Evolutionary conservation across 1,284 basidiomycete species (phyloP), one percentile per base, ranked within the genome.

Genomic region (Cutaneotrichosporon arboriforme): DNA sequence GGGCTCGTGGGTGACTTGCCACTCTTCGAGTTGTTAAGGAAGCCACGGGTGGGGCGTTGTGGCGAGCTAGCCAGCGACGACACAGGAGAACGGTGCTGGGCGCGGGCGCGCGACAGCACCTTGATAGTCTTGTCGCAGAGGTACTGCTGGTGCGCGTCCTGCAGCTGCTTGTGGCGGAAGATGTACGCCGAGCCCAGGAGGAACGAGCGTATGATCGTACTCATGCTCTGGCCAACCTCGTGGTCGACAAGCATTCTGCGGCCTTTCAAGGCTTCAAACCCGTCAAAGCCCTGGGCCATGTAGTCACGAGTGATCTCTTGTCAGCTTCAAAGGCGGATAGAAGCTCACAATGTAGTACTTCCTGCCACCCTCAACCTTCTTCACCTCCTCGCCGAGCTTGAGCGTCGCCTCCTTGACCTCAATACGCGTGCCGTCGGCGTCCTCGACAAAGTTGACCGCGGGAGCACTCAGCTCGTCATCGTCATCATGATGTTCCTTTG

Each of bases 161-260:
- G 53, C 8, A 76, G 63, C 50, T 75, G 71, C 51, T 75, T 72
- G 57, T 74, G 71, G 15, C 74, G 63, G 62, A 71, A 73, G 48
- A 77, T 73, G 61, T 72, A 77, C 0, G 70, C 57, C 8, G 71
- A 71, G 36, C 70, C 91, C 22, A 94, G 80, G 4, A 94, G 77
- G 72, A 90, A 93, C 63, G 86, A 87, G 59, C 91, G 81, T 22
- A 94, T 86, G 51, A 94, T 83, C 18, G 80, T 77, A 66, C 85
- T 87, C 82, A 90, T 85, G 57, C 90, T 78, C 61, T 86, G 81
- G 0, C 91, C 91, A 51, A 81, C 82, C 70, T 96, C 91, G 60
- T 91, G 85, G 63, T 93, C 88, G 18, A 94, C 80, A 34, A 93
- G 79, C 63, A 85, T 85, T 52, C 67, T 79, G 73, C 83, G 80